These are phyloP conservation scores for Lactarius indigo DNA, from an alignment of 768 basidiomycete genomes.

Conservation along the genomic window DNA sequence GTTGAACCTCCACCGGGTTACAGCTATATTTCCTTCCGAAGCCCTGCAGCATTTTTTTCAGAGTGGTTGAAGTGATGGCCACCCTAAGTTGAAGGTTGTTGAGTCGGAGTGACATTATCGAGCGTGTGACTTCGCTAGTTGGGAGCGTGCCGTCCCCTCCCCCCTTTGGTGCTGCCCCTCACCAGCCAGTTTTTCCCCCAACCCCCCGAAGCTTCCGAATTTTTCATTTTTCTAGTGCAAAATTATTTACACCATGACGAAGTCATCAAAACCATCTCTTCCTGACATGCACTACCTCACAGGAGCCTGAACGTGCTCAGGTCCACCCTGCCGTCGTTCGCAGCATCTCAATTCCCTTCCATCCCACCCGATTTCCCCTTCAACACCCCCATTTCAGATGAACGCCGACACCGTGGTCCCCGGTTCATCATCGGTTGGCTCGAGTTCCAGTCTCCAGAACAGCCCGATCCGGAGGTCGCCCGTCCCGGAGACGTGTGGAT, in stretches of 20 bases:
- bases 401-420: slow-evolving; percentile 11
- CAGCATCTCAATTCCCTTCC: slow-evolving; percentile 10
- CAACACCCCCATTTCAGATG: slow-evolving; percentile 5
- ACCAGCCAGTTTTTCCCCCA: background rate
- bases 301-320: slow-evolving; percentile 17
- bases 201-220: background rate
- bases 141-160: background rate
- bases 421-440: slow-evolving; percentile 20
- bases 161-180: background rate
- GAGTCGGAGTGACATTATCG: background rate
- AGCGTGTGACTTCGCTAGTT: background rate
- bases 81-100: background rate
- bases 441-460: slow-evolving; percentile 19
- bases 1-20: no score
- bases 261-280: background rate
- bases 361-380: slow-evolving; percentile 17
- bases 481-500: slow-evolving; percentile 22
- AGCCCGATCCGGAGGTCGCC: slow-evolving; percentile 19
- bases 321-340: slow-evolving; percentile 14
- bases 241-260: background rate
- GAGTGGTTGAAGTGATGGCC: no score
- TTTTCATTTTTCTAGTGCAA: background rate
- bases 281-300: slow-evolving; percentile 21
- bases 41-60: background rate
- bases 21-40: background rate